Conservation (phyloP, 1,284 basidiomycete genomes). For the Rhodotorula sp. region DNA sequence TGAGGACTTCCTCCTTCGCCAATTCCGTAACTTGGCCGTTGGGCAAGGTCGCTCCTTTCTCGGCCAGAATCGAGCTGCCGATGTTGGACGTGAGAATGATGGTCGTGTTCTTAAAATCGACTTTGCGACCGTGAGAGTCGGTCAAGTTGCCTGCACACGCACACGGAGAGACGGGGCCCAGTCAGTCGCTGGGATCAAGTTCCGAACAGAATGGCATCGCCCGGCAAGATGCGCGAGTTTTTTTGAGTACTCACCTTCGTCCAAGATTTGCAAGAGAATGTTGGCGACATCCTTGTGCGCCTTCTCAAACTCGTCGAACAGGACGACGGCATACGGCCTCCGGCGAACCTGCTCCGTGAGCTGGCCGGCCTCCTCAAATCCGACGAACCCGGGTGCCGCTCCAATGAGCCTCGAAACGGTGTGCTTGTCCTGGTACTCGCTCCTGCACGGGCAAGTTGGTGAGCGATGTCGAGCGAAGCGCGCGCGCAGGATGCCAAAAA, state of each 20-base stretch:
- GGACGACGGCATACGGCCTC: conserved; percentile 57
- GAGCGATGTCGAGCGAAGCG: conserved; percentile 51
- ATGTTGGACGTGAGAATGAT: conserved; percentile 94
- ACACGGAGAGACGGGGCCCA: no score
- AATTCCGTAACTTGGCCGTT: conserved; percentile 67
- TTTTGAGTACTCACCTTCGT: conserved; percentile 60
- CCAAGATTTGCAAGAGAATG: conserved; percentile 87
- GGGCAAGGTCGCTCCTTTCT: conserved; percentile 62
- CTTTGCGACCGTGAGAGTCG: conserved; percentile 56
- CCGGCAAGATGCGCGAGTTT: no score
- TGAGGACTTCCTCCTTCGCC: conserved; percentile 69
- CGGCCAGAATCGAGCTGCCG: conserved; percentile 71
- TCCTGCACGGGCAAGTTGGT: not conserved
- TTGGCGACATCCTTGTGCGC: conserved; percentile 75
- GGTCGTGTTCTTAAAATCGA: conserved; percentile 71
- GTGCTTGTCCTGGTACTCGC: conserved; percentile 78
- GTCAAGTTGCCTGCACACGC: conserved; percentile 62
- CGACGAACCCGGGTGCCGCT: conserved; percentile 61
- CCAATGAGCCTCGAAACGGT: conserved; percentile 75
- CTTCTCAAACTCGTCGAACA: conserved; percentile 88
- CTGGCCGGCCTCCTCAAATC: conserved; percentile 58
- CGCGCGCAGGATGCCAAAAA: not conserved
- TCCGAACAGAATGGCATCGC: no score
- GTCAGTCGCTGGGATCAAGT: no score
- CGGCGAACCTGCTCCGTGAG: conserved; percentile 70